Conservation (phyloP, 495 filamentous ascomycete species). For the Xylaria curta region DNA sequence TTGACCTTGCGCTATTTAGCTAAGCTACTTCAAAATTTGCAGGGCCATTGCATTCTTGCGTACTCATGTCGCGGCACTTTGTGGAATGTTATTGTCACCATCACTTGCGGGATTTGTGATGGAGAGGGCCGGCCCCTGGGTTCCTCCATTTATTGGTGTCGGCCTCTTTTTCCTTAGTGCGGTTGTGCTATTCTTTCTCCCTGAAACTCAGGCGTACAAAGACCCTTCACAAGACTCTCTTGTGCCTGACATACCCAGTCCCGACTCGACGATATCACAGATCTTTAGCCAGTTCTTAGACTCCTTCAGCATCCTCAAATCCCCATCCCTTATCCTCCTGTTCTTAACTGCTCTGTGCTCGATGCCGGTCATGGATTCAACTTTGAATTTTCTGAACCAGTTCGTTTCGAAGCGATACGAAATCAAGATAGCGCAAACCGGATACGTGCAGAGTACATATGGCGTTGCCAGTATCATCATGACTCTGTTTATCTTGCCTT, state of each 20-base stretch:
- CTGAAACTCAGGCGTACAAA: constrained; percentile 50
- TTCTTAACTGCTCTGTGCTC: constrained; percentile 33
- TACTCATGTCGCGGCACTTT: constrained; percentile 36
- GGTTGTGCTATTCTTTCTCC: constrained; percentile 46
- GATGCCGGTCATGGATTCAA: constrained; percentile 26
- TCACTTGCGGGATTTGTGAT: constrained; percentile 61
- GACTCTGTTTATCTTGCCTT: constrained; percentile 35
- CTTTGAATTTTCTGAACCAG: constrained; percentile 36
- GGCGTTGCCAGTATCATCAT: constrained; percentile 33
- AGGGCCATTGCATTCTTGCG: constrained; percentile 49
- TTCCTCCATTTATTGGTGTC: constrained; percentile 55
- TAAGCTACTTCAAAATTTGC: constrained; percentile 40
- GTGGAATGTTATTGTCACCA: constrained; percentile 55
- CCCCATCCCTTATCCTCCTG: constrained; percentile 38
- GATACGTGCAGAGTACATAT: constrained; percentile 37
- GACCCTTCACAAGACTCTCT: constrained; percentile 11
- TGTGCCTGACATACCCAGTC: not conserved
- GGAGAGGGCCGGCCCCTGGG: constrained; percentile 59
- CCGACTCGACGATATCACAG: constrained; percentile 27
- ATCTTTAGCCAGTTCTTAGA: constrained; percentile 31
- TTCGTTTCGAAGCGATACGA: constrained; percentile 40
- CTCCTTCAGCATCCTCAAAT: constrained; percentile 36
- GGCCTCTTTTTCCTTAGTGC: constrained; percentile 32
- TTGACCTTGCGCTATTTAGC: not conserved
- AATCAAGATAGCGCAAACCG: constrained; percentile 36